Evolutionary conservation across 2,329 filamentous ascomycete species (phyloP).

Genomic region (Zymoseptoria tritici): DNA sequence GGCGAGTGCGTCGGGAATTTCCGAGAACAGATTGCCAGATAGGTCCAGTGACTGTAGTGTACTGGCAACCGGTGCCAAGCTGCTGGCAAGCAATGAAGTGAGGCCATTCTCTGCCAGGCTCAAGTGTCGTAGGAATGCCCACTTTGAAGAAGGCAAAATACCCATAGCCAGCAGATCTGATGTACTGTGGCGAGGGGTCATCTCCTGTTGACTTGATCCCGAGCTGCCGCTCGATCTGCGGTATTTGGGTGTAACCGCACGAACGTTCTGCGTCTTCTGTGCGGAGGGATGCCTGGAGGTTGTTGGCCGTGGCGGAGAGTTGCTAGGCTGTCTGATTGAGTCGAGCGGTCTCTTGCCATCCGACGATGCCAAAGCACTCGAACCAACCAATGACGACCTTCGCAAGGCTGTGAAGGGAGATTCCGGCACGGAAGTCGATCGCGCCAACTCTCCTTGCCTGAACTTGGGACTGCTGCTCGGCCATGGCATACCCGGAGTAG

Average conservation of each 20-base stretch:
- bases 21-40: conserved; percentile 86
- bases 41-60: conserved; percentile 88
- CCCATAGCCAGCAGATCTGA: conserved; percentile 68
- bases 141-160: conserved; percentile 75
- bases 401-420: conserved; percentile 50
- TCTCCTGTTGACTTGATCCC: conserved; percentile 61
- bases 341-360: conserved; percentile 31
- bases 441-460: conserved; percentile 58
- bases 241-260: conserved; percentile 63
- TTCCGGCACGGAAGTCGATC: conserved; percentile 61
- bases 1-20: conserved; percentile 85
- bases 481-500: conserved; percentile 52
- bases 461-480: conserved; percentile 53
- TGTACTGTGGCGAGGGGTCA: conserved; percentile 57
- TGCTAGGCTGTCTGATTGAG: conserved; percentile 55
- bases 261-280: conserved; percentile 48
- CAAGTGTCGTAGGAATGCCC: conserved; percentile 88
- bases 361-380: conserved; percentile 48
- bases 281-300: conserved; percentile 66
- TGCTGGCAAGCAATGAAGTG: conserved; percentile 66
- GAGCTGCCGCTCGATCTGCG: conserved; percentile 89
- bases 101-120: conserved; percentile 88
- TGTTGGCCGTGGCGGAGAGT: conserved; percentile 69
- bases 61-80: conserved; percentile 74
- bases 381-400: conserved; percentile 43